Base-by-base conservation (phyloP, 768 basidiomycete genomes). In the Suillus discolor region DNA sequence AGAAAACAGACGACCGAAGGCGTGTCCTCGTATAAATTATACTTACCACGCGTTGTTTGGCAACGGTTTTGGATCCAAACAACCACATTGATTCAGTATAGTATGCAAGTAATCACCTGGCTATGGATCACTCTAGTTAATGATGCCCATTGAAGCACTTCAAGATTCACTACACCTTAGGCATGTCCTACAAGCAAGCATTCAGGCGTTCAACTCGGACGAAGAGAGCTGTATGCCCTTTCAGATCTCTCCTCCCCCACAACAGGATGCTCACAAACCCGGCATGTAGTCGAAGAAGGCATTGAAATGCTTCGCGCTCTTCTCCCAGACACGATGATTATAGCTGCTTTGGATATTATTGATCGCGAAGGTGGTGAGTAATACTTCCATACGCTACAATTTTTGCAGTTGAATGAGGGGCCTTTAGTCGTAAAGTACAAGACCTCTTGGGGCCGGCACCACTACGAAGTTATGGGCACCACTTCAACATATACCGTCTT, bases 321-420 rank as follows among this genome's bases (percentile, higher is more conserved):
- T 62, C 83, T 93, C 69, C 84, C 91, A 1, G 88, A 90, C 65
- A 82, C 79, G 23, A 79, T 89, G 16, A 75, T 93, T 23, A 71
- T 92, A 2, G 89, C 89, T 23, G 91, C 93, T 6, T 76, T 94
- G 31, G 91, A 94, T 71, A 78, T 94, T n/a, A 80, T 93, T 53
- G 93, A 94, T 75, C 82, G 85, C 38, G 83, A 84, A 65, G 85
- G 84, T 68, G 89, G 93, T 92, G 68, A 38, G 82, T 69, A 3
- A 20, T 45, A 15, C 51, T 42, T 45, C 36, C 34, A 53, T 4
- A 9, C 39, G 15, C 28, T 28, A 36, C 39, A 16, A 3, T 47
- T 44, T n/a, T 49, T 49, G 62, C 57, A 69, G 49, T 7, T 61
- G 49, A 65, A 36, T 53, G n/a, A 13, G 20, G 34, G 15, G 55